A percentile compares a stretch with the other conserved stretches of the same genome.
Evolutionary conservation across 495 filamentous ascomycete genomes (phyloP).

Genomic region (Baudoinia panamericana): DNA sequence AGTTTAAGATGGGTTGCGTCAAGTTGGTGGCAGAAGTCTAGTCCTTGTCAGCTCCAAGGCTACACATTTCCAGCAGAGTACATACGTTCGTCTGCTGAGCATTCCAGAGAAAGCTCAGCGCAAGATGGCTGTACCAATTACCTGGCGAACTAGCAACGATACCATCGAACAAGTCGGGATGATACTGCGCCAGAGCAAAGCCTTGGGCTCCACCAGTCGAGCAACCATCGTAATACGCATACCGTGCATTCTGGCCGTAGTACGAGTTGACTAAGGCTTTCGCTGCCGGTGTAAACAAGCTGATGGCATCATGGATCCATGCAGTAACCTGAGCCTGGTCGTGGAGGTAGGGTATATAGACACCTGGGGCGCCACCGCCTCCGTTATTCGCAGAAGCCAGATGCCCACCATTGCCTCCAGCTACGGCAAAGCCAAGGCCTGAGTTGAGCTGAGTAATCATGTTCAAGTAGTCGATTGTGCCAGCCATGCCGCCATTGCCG

Average conservation of each 20-base stretch:
- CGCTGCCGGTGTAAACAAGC: slow-evolving; percentile 27
- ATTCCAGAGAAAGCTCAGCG: slow-evolving; percentile 35
- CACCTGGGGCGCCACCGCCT: slow-evolving; percentile 13
- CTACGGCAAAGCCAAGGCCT: slow-evolving; percentile 28
- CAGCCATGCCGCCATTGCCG: slow-evolving; percentile 32
- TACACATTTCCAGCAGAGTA: too few relatives aligned
- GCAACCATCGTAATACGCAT: slow-evolving; percentile 33
- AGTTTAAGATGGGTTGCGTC: slow-evolving; percentile 26
- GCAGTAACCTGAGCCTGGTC: slow-evolving; percentile 27
- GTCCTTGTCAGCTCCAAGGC: slow-evolving; percentile 3
- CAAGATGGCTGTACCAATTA: slow-evolving; percentile 35
- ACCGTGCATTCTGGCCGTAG: slow-evolving; percentile 24
- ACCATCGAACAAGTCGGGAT: slow-evolving; percentile 34
- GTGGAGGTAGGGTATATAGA: slow-evolving; percentile 27
- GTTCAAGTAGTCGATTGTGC: slow-evolving; percentile 24
- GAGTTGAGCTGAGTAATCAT: slow-evolving; percentile 28
- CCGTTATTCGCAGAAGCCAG: slow-evolving; percentile 21
- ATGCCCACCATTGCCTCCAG: slow-evolving; percentile 29
- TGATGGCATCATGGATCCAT: slow-evolving; percentile 36
- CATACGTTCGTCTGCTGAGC: slow-evolving; percentile 23
- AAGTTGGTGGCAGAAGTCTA: slow-evolving; percentile 15
- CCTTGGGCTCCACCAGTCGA: slow-evolving; percentile 38
- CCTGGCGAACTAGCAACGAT: slow-evolving; percentile 33
- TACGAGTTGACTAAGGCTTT: slow-evolving; percentile 24
- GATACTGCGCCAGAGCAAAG: slow-evolving; percentile 34